A percentile compares a stretch with the other conserved stretches of the same genome.
Conservation (phyloP, 352 stramenopile species). For the Aphanomyces cochlioides region DNA sequence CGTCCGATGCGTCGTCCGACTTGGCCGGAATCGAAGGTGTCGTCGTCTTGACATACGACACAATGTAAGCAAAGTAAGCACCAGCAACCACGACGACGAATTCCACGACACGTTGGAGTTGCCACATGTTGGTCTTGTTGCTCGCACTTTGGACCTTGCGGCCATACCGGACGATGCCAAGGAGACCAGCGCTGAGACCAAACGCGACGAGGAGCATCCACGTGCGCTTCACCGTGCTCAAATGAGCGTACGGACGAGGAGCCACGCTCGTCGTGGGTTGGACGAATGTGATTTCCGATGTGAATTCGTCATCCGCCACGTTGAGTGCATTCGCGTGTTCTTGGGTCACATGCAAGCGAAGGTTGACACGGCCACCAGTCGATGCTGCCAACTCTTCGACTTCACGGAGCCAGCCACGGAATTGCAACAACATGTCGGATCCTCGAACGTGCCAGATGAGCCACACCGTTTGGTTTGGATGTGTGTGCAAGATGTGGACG, state of each 20-base stretch:
- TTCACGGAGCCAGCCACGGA: conserved; percentile 21
- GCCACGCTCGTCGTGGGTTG: neutral
- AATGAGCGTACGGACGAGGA: conserved; percentile 6
- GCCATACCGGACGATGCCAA: conserved; percentile 67
- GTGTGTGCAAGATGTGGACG: conserved; percentile 17
- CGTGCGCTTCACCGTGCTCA: conserved; percentile 47
- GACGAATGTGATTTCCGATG: neutral
- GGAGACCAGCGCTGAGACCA: conserved; percentile 54
- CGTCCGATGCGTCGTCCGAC: no score
- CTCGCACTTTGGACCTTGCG: conserved; percentile 63
- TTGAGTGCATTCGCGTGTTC: neutral
- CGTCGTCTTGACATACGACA: neutral
- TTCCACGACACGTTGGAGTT: conserved; percentile 73
- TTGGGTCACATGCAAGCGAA: conserved; percentile 21
- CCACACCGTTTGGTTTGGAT: conserved; percentile 8
- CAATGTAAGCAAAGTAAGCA: conserved; percentile 30
- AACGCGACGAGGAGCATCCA: conserved; percentile 78
- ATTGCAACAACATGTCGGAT: conserved; percentile 4
- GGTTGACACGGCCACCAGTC: neutral
- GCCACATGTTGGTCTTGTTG: conserved; percentile 43
- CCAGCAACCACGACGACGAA: conserved; percentile 61
- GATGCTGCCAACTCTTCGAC: neutral
- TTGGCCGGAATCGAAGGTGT: neutral
- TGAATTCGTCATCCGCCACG: neutral
- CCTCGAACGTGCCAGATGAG: conserved; percentile 21